Evolutionary conservation across 2,329 filamentous ascomycete species (phyloP), one percentile per base, ranked within the genome.

Genomic region (Beauveria bassiana): DNA sequence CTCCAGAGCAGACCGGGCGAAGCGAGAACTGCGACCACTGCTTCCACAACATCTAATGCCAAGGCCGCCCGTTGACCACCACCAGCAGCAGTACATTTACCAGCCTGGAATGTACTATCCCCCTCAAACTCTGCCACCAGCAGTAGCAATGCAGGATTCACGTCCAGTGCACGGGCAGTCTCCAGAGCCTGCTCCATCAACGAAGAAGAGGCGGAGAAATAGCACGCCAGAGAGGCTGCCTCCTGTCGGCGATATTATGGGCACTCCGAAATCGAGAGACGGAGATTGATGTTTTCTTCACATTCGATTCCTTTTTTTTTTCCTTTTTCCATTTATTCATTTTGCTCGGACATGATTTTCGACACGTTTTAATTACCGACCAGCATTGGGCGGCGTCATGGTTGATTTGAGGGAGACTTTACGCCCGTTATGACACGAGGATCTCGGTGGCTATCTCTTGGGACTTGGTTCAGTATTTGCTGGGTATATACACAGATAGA

Each of bases 1-100:
- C 5, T 75, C 78, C 12, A 75, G 78, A 60, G 73, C 75, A 14
- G 78, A 79, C 60, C 78, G 75, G 65, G 75, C 70, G 16, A 72
- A 68, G 57, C 59, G 65, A 14, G 67, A 71, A 54, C 67, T 71
- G 6, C 69, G 65, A 20, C 69, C 74, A 14, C 65, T 70, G 14
- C 66, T 72, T 20, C 74, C 74, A 8, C 72, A 72, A 47, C 68
- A 66, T 18, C 66, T 74, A 5, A 71, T 71, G 10, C 73, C 72
- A 12, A 70, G 71, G 24, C 68, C 71, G 3, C 47, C 64, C 10
- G 56, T 54, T 42, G 61, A 65, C 22, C 49, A 53, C 3, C 58
- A 20, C 5, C 59, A 61, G 24, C 43, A 38, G 9, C 59, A 61
- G 18, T 51, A 54, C 16, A 5, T 34, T 8, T 42, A 61, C 14